phyloP scores from a whole-genome alignment of 805 yeast species.

The Lipomyces yamadae region DNA sequence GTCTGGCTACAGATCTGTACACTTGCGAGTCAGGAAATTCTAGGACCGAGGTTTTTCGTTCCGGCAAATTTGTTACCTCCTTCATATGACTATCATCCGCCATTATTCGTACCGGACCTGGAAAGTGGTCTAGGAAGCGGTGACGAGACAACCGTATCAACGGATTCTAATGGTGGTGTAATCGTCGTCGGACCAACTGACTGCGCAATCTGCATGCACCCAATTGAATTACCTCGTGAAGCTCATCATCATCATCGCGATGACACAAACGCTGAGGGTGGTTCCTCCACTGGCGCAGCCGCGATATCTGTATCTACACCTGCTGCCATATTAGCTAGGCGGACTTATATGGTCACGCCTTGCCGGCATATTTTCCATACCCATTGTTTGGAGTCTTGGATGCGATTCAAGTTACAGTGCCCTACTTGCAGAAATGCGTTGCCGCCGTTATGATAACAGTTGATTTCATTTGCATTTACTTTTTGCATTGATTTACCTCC shows the following conservation, averaged over 20 bases:
- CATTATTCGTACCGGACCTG: conserved; percentile 61
- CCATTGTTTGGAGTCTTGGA: conserved; percentile 89
- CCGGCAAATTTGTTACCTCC: conserved; percentile 75
- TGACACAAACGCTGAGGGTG: conserved; percentile 8
- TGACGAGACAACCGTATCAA: conserved; percentile 42
- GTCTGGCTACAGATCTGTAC: conserved; percentile 61
- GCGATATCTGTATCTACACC: conserved; percentile 39
- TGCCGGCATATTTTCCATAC: conserved; percentile 90
- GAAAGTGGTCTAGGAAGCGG: conserved; percentile 51
- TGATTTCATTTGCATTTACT: background rate
- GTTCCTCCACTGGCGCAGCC: conserved; percentile 17
- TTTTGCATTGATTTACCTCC: background rate
- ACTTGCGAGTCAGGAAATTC: conserved; percentile 63
- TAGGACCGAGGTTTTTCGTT: conserved; percentile 84
- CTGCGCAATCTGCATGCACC: conserved; percentile 90
- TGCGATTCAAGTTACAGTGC: conserved; percentile 89
- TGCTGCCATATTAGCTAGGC: conserved; percentile 44
- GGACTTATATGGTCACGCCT: conserved; percentile 62
- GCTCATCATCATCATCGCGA: conserved; percentile 18
- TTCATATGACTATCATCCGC: conserved; percentile 81
- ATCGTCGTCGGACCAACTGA: conserved; percentile 47
- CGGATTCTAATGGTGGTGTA: conserved; percentile 22
- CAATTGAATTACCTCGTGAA: conserved; percentile 56
- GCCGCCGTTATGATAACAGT: conserved; percentile 71
- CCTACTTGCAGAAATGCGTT: conserved; percentile 87